Percentiles rank a stretch among this genome's conserved stretches.
Conservation (phyloP, 768 basidiomycete species). For the Ramaria sp. region DNA sequence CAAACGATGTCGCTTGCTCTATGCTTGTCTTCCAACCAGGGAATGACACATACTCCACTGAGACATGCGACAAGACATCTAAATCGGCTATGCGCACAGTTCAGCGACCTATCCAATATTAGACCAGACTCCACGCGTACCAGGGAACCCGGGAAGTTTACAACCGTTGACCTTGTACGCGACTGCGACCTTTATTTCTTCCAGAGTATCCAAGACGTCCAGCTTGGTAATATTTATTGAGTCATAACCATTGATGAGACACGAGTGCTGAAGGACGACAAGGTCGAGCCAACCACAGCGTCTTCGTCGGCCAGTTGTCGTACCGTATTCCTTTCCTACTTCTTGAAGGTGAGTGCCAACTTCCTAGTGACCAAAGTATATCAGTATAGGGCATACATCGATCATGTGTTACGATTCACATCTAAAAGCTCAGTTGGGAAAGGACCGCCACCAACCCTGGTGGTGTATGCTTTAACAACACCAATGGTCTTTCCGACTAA, state of each 20-base stretch:
- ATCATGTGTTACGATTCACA: constrained; percentile 29
- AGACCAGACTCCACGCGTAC: constrained; percentile 30
- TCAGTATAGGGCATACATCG: background rate
- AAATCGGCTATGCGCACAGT: constrained; percentile 54
- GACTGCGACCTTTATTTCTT: constrained; percentile 81
- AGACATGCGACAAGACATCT: constrained; percentile 62
- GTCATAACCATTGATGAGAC: constrained; percentile 93
- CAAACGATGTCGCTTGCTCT: constrained; percentile 46
- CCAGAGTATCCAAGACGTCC: constrained; percentile 76
- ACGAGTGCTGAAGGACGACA: constrained; percentile 88
- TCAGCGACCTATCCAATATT: background rate
- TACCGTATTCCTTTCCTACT: constrained; percentile 85
- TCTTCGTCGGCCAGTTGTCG: constrained; percentile 84
- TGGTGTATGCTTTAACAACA: constrained; percentile 97
- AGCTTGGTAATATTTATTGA: constrained; percentile 90
- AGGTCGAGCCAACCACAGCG: constrained; percentile 98
- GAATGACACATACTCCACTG: constrained; percentile 80
- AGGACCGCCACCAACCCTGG: constrained; percentile 95
- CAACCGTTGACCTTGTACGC: constrained; percentile 71
- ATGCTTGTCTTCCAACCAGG: constrained; percentile 89
- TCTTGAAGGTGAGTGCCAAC: constrained; percentile 84
- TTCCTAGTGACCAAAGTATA: constrained; percentile 33
- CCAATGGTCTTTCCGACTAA: constrained; percentile 80
- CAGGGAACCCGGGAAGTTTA: constrained; percentile 78
- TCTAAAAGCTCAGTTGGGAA: constrained; percentile 96